phyloP scores from a whole-genome alignment of 805 yeast species.

The Candida adriatica region DNA sequence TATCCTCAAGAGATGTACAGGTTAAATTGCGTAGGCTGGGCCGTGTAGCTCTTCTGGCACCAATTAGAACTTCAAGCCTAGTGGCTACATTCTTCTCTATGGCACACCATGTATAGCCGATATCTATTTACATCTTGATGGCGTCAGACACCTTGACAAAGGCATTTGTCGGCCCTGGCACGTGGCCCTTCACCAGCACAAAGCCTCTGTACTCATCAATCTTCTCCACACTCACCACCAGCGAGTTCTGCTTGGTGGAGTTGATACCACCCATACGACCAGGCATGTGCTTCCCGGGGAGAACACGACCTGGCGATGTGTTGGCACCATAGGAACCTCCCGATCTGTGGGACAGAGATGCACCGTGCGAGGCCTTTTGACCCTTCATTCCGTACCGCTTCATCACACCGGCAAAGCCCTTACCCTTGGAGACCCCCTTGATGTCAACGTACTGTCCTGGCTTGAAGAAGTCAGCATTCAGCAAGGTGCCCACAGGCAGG shows the following conservation, averaged over 20 bases:
- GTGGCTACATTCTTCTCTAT: too few species aligned
- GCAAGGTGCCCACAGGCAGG: slow-evolving; percentile 67
- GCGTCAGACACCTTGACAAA: slow-evolving; percentile 77
- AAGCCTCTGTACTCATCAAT: slow-evolving; percentile 72
- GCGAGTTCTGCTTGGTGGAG: slow-evolving; percentile 68
- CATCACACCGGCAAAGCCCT: slow-evolving; percentile 98
- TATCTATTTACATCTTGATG: too few species aligned
- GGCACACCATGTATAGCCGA: too few species aligned
- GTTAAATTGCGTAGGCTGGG: too few species aligned
- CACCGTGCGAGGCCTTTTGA: slow-evolving; percentile 92
- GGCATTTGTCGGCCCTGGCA: slow-evolving; percentile 82
- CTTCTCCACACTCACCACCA: slow-evolving; percentile 55
- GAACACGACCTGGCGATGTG: slow-evolving; percentile 91
- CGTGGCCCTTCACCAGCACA: slow-evolving; percentile 78
- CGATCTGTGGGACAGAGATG: slow-evolving; percentile 84
- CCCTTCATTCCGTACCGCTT: slow-evolving; percentile 89
- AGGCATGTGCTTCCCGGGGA: slow-evolving; percentile 98
- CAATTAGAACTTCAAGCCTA: too few species aligned
- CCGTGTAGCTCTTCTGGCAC: too few species aligned
- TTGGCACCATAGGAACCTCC: slow-evolving; percentile 97
- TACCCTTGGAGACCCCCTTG: slow-evolving; percentile 78
- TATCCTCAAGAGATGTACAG: too few species aligned
- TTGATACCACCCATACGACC: slow-evolving; percentile 87
- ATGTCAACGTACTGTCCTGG: slow-evolving; percentile 82
- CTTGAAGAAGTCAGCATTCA: slow-evolving; percentile 78